A percentile compares a stretch with the other conserved stretches of the same genome.
Conservation (phyloP, 768 basidiomycete genomes). For the Pleurotus tuoliensis region DNA sequence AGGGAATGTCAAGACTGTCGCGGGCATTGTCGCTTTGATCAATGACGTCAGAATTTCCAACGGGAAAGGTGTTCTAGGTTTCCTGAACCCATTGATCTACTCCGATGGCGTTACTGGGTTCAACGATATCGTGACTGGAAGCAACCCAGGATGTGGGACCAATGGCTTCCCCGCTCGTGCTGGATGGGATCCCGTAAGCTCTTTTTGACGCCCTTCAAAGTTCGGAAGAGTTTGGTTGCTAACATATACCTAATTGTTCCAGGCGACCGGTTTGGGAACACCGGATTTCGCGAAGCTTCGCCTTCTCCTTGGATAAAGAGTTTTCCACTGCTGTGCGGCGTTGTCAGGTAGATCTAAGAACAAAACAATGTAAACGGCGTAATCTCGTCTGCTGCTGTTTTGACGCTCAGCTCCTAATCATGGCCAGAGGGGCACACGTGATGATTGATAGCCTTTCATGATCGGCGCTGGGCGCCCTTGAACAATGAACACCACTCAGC, state of each 20-base stretch:
- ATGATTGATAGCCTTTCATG: no score
- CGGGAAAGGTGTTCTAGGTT: constrained; percentile 46
- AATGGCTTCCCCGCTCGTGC: constrained; percentile 14
- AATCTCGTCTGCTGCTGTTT: no score
- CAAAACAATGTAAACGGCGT: no score
- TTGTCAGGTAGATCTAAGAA: no score
- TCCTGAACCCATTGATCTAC: constrained; percentile 64
- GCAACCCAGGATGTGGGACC: constrained; percentile 14
- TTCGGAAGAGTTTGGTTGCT: no score
- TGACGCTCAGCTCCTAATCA: no score
- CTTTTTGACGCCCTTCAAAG: neutral
- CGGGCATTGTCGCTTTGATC: constrained; percentile 56
- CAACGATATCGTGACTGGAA: constrained; percentile 19
- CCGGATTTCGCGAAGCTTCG: constrained; percentile 4
- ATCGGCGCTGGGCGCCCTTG: no score
- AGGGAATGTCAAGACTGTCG: constrained; percentile 36
- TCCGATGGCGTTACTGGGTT: constrained; percentile 25
- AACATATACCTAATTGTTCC: neutral
- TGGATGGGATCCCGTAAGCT: constrained; percentile 25
- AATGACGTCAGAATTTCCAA: constrained; percentile 53
- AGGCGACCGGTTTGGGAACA: constrained; percentile 8
- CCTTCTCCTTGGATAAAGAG: neutral
- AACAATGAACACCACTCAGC: no score
- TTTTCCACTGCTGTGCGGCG: no score
- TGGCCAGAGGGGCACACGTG: no score